A percentile compares a stretch with the other conserved stretches of the same genome.
These are phyloP conservation scores for Apiospora hydei DNA, from an alignment of 2,329 filamentous ascomycete species.

Conservation along the genomic window DNA sequence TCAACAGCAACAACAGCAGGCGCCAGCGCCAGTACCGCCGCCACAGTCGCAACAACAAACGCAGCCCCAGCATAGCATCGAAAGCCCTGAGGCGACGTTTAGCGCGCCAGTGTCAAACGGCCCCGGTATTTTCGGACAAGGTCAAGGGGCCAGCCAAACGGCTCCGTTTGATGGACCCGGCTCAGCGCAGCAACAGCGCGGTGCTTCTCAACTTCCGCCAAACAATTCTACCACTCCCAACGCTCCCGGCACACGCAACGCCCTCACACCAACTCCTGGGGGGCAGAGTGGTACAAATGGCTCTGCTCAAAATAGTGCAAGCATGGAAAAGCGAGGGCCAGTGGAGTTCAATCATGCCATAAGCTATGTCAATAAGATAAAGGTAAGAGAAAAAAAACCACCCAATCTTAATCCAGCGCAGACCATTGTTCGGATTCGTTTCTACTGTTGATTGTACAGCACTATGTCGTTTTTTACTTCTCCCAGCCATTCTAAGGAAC, in stretches of 20 bases:
- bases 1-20: conserved; percentile 1
- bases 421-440: conserved; percentile 15
- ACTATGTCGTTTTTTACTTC: not conserved
- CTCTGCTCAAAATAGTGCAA: conserved; percentile 60
- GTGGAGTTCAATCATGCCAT: conserved; percentile 99
- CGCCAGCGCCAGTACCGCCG: conserved; percentile 35
- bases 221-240: conserved; percentile 47
- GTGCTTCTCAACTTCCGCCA: conserved; percentile 40
- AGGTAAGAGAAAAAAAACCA: conserved; percentile 64
- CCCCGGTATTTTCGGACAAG: conserved; percentile 54
- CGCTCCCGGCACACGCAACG: conserved; percentile 57
- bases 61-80: conserved; percentile 65
- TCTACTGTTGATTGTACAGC: conserved; percentile 13
- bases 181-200: conserved; percentile 41
- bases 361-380: conserved; percentile 99
- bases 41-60: conserved; percentile 48
- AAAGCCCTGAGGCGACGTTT: conserved; percentile 69
- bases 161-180: conserved; percentile 42
- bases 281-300: conserved; percentile 68
- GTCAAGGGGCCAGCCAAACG: conserved; percentile 43
- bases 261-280: conserved; percentile 66
- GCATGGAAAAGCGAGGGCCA: conserved; percentile 85
- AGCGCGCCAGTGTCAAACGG: conserved; percentile 63
- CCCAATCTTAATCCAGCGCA: conserved; percentile 23
- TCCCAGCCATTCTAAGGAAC: conserved; percentile 6